Conservation (phyloP, 139 green algal species). For the Raphidocelis subcapitata region DNA sequence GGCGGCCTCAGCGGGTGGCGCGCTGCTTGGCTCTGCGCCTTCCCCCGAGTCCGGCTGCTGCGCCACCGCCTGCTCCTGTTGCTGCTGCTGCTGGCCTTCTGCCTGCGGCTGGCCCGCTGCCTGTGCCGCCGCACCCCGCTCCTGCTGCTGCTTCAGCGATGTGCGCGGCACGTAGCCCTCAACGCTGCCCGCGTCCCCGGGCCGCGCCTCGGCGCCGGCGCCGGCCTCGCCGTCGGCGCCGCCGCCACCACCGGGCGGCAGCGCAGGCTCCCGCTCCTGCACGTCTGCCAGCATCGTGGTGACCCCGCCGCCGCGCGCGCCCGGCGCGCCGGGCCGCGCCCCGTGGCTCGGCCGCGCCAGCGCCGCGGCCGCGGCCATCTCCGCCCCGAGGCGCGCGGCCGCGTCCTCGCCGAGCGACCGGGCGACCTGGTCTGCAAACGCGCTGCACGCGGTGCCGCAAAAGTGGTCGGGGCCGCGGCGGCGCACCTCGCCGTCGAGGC, state of each 20-base stretch:
- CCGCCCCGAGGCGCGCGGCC: constrained; percentile 12
- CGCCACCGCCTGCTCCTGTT: not conserved
- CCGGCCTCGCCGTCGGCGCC: constrained; percentile 3
- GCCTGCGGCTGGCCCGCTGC: not conserved
- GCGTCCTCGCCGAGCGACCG: constrained; percentile 1
- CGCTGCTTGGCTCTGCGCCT: not conserved
- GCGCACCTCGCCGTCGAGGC: not conserved
- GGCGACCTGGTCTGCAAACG: too few relatives aligned
- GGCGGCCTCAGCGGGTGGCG: not conserved
- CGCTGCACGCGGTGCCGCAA: constrained; percentile 20
- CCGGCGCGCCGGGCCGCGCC: not conserved
- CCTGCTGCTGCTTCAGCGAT: not conserved
- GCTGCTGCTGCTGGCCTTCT: constrained; percentile 4
- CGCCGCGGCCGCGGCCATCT: not conserved
- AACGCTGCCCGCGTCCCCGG: not conserved
- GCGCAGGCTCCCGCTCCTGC: constrained; percentile 10
- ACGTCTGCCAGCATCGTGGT: not conserved
- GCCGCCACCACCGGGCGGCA: constrained; percentile 7
- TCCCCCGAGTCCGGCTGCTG: not conserved
- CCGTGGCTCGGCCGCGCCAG: not conserved
- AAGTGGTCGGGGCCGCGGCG: constrained; percentile 14
- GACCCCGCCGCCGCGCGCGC: not conserved
- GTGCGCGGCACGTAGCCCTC: constrained; percentile 15
- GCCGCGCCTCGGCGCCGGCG: not conserved
- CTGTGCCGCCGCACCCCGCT: not conserved